These are phyloP conservation scores for Dionaea muscipula DNA, from an alignment of 179 eudicot genomes.

Conservation along the genomic window DNA sequence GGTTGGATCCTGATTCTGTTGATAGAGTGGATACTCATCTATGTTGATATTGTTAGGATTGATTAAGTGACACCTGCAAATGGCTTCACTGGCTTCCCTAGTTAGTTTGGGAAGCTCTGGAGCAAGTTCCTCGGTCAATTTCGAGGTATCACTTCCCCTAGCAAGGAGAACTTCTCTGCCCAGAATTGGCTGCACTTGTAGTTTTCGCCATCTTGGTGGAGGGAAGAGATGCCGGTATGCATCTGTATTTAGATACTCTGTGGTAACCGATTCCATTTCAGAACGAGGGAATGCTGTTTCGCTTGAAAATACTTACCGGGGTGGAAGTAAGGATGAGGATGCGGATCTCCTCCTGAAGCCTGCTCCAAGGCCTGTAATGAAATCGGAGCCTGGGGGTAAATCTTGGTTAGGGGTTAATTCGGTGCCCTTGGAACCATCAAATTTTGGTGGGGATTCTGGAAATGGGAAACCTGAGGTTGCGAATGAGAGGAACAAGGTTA, in stretches of 20 bases:
- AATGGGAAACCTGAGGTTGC: constrained; percentile 22
- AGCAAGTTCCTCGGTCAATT: constrained; percentile 37
- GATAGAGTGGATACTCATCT: neutral
- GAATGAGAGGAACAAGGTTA: constrained; percentile 58
- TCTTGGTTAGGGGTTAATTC: constrained; percentile 21
- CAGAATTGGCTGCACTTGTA: constrained; percentile 33
- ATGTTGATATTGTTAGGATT: constrained; percentile 21
- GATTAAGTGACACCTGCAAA: constrained; percentile 14
- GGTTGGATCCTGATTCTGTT: constrained; percentile 11
- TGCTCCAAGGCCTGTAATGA: constrained; percentile 58
- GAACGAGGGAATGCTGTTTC: constrained; percentile 63
- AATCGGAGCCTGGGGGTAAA: constrained; percentile 31
- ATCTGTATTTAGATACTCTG: constrained; percentile 68
- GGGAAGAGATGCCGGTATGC: constrained; percentile 54
- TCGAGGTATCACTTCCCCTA: constrained; percentile 44
- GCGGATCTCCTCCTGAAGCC: constrained; percentile 51
- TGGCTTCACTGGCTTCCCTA: constrained; percentile 84
- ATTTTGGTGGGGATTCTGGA: constrained; percentile 20
- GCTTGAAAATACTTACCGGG: constrained; percentile 50
- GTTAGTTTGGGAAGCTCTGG: constrained; percentile 66
- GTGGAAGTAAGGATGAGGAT: constrained; percentile 39
- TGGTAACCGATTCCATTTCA: constrained; percentile 52
- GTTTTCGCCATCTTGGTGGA: constrained; percentile 35
- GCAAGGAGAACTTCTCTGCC: constrained; percentile 35
- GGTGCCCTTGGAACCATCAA: constrained; percentile 22